Conservation (phyloP, 2,329 filamentous ascomycete genomes). For the Venturia effusa region DNA sequence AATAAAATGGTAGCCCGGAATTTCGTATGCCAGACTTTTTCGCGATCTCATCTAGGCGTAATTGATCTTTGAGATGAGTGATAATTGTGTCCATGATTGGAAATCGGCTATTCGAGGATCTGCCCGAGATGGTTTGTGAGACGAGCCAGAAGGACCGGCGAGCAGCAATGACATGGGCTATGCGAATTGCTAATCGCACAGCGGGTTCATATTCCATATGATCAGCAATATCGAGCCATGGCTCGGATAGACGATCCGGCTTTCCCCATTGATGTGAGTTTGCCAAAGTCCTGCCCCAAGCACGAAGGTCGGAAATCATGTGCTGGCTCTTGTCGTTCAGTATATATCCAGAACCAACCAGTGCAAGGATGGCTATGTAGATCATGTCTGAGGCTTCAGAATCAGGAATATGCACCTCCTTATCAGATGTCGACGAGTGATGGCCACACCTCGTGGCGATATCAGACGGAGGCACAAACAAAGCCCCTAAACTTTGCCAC, state of each 20-base stretch:
- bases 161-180: slow-evolving; percentile 38
- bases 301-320: slow-evolving; percentile 30
- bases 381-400: slow-evolving; percentile 29
- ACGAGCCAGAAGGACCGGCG: slow-evolving; percentile 31
- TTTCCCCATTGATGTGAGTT: slow-evolving; percentile 19
- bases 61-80: not conserved
- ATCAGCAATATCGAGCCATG: slow-evolving; percentile 22
- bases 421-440: slow-evolving; percentile 11
- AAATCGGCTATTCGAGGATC: not conserved
- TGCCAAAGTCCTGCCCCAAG: slow-evolving; percentile 15
- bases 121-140: slow-evolving; percentile 33
- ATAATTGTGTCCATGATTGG: slow-evolving; percentile 8
- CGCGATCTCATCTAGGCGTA: not conserved
- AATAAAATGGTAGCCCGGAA: slow-evolving; percentile 13
- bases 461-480: slow-evolving; percentile 26
- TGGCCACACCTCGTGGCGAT: slow-evolving; percentile 18
- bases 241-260: slow-evolving; percentile 19
- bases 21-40: not conserved
- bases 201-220: slow-evolving; percentile 43
- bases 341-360: slow-evolving; percentile 19
- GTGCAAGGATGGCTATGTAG: slow-evolving; percentile 29
- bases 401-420: slow-evolving; percentile 20
- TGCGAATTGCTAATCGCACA: slow-evolving; percentile 36
- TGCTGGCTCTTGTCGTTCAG: slow-evolving; percentile 27
- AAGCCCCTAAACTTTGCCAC: slow-evolving; percentile 20